phyloP scores from a whole-genome alignment of 2,329 filamentous ascomycete species.

The Penicillium nordicum region DNA sequence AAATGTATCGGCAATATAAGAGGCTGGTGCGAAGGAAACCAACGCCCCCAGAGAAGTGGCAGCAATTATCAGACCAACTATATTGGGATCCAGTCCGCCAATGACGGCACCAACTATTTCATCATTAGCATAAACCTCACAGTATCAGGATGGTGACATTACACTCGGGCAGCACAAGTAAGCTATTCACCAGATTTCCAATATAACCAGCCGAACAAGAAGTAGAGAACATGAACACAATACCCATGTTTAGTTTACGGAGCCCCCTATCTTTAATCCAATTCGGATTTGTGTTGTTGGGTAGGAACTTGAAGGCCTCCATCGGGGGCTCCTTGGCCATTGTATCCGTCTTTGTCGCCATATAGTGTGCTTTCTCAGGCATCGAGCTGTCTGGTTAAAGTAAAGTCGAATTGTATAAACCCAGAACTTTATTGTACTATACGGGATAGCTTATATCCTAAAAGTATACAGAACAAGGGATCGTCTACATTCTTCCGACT shows the following conservation, averaged over 20 bases:
- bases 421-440: not conserved
- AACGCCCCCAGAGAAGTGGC: conserved; percentile 17
- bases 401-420: not conserved
- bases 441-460: conserved; percentile 12
- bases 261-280: conserved; percentile 24
- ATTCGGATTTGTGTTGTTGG: conserved; percentile 18
- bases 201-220: conserved; percentile 24
- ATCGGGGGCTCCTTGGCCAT: conserved; percentile 12
- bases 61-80: conserved; percentile 19
- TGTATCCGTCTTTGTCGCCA: not conserved
- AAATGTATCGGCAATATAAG: conserved; percentile 39
- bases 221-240: conserved; percentile 19
- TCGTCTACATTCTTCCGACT: conserved; percentile 20
- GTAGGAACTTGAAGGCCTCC: conserved; percentile 15
- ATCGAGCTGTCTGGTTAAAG: not conserved
- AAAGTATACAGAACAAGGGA: conserved; percentile 19
- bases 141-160: not conserved
- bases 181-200: conserved; percentile 21
- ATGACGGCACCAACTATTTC: conserved; percentile 11
- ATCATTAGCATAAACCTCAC: not conserved
- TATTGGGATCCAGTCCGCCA: conserved; percentile 12
- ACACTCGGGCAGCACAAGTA: conserved; percentile 20
- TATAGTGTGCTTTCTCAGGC: not conserved
- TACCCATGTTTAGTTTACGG: conserved; percentile 20
- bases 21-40: conserved; percentile 18